phyloP scores from a whole-genome alignment of 129 eudicot genomes.

The Arctium lappa region DNA sequence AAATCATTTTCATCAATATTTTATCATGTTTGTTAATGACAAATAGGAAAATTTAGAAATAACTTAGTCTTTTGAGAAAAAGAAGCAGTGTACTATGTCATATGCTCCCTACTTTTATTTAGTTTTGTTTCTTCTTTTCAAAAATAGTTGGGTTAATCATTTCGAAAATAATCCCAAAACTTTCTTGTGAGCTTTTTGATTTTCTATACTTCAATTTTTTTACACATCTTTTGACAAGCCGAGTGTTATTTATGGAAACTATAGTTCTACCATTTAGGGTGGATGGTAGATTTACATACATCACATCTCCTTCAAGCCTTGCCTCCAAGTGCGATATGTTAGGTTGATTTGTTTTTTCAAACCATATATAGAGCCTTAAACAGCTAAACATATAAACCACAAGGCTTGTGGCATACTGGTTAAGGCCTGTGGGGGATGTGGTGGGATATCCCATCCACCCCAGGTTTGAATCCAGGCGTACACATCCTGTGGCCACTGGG shows the following conservation, averaged over 20 bases:
- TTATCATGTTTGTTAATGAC: not conserved
- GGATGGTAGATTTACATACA: not conserved
- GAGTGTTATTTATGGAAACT: too few species aligned
- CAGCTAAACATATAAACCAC: too few species aligned
- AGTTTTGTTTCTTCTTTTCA: not conserved
- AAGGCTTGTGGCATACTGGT: too few species aligned
- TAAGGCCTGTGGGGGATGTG: too few species aligned
- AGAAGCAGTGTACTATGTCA: not conserved
- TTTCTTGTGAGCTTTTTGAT: not conserved
- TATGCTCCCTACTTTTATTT: not conserved
- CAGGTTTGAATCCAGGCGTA: too few species aligned
- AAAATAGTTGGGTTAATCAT: not conserved
- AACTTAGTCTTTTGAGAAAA: not conserved
- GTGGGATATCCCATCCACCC: too few species aligned
- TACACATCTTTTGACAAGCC: not conserved
- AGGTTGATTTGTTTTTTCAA: not conserved
- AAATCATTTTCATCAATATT: not conserved
- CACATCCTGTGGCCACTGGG: too few species aligned
- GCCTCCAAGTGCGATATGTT: too few species aligned
- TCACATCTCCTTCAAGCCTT: not conserved
- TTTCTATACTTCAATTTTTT: not conserved
- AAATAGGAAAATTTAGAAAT: too few species aligned
- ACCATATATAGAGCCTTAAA: too few species aligned
- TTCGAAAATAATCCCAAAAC: not conserved
- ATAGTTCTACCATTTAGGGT: not conserved